These are phyloP conservation scores for Aspergillus heteromorphus DNA, from an alignment of 495 filamentous ascomycete species.

Conservation along the genomic window DNA sequence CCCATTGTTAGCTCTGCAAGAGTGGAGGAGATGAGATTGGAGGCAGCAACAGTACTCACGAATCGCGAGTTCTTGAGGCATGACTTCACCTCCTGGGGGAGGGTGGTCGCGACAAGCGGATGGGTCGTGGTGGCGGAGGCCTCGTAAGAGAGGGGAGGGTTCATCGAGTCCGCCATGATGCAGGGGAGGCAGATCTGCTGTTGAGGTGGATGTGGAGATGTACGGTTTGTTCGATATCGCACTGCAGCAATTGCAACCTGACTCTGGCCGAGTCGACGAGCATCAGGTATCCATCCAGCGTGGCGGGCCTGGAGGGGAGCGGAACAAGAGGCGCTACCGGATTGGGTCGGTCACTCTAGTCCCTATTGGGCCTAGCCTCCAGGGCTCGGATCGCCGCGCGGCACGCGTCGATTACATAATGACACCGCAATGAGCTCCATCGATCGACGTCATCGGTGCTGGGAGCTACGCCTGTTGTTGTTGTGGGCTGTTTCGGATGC, in stretches of 20 bases:
- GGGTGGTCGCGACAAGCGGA: conserved; percentile 58
- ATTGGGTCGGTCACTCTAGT: conserved; percentile 4
- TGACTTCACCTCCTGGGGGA: conserved; percentile 79
- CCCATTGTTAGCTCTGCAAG: not conserved
- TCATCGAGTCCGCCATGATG: conserved; percentile 42
- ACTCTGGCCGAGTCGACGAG: not conserved
- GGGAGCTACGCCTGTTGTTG: not conserved
- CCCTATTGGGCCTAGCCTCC: not conserved
- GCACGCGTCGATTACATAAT: not conserved
- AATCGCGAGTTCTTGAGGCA: conserved; percentile 94
- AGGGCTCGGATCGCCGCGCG: conserved; percentile 4
- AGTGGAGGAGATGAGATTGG: not conserved
- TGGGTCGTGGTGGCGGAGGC: conserved; percentile 67
- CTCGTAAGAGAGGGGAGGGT: conserved; percentile 66
- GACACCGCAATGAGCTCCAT: not conserved
- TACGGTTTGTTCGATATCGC: not conserved
- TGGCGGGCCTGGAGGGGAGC: conserved; percentile 10
- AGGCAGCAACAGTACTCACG: conserved; percentile 42
- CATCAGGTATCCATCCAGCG: not conserved
- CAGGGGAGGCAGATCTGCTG: conserved; percentile 4
- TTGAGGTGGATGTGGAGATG: conserved; percentile 2
- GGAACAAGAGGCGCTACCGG: not conserved
- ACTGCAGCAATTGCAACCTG: not conserved
- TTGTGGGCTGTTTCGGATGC: not conserved
- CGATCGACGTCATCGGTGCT: conserved; percentile 10